Evolutionary conservation across 108 stramenopile species (phyloP), one percentile per base, ranked within the genome.

Genomic region (Cyclotella baltica): DNA sequence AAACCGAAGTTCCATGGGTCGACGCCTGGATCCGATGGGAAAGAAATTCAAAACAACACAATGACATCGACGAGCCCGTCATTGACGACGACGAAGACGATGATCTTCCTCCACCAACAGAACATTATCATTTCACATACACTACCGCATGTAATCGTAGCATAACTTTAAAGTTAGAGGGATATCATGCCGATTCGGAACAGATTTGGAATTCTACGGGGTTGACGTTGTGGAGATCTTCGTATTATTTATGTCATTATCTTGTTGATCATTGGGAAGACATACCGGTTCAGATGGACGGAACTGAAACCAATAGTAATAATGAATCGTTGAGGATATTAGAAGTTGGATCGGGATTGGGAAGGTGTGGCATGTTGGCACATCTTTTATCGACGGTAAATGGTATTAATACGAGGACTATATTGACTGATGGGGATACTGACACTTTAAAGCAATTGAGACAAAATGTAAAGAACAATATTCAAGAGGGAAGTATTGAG

Each of bases 391-490:
- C 78, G 53, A 19, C 57, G 73, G 69, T 37, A 25, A 47, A 58
- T 73, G 33, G 51, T n/a, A n/a, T n/a, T 52, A n/a, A 52, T 52
- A 52, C 46, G 29, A 53, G n/a, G n/a, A 75, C 70, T 19, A 40
- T 89, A 4, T 75, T 90, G 55, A 90, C 89, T 23, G 89, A 90
- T 78, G 89, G 89, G 0, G 89, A 90, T 67, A 88, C 86, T 11
- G 81, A 88, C 64, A 73, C 84, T 16, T 40, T 89, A 35, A 46
- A 68, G 15, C 83, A 84, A 20, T 61, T 89, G 53, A 56, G 85
- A 22, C 69, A 67, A 4, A 89, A 89, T 78, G 76, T 89, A 43
- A 23, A 76, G 15, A 51, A 53, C 50, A 87, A 87, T 62, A 33
- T 46, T 9, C 8, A 37, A 47, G 65, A 67, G 10, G 52, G 36